Conservation (phyloP, 2,329 filamentous ascomycete species). For the Metarhizium rileyi region DNA sequence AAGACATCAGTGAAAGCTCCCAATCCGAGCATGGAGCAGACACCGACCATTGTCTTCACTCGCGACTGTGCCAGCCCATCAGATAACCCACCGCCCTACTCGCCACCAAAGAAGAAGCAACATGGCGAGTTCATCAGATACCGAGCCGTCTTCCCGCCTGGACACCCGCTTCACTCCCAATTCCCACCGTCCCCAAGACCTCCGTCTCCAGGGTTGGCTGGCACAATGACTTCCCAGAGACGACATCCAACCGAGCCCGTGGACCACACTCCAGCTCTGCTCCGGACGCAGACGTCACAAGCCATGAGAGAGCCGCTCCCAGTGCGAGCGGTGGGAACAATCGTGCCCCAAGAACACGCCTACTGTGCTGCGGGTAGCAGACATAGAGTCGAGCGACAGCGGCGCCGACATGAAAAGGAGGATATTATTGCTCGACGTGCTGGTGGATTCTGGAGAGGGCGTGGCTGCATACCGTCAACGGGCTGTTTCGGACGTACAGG, state of each 20-base stretch:
- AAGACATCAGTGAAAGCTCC: background rate
- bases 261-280: slow-evolving; percentile 36
- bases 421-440: slow-evolving; percentile 47
- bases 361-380: slow-evolving; percentile 28
- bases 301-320: slow-evolving; percentile 25
- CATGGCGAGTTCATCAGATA: slow-evolving; percentile 36
- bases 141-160: slow-evolving; percentile 48
- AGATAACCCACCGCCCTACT: slow-evolving; percentile 47
- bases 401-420: slow-evolving; percentile 54
- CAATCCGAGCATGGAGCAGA: background rate
- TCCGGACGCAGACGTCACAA: slow-evolving; percentile 10
- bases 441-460: slow-evolving; percentile 55
- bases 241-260: slow-evolving; percentile 52
- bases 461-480: slow-evolving; percentile 50
- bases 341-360: slow-evolving; percentile 34
- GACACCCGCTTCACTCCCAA: slow-evolving; percentile 34
- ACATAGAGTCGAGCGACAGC: slow-evolving; percentile 39
- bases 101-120: slow-evolving; percentile 33
- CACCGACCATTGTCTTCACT: slow-evolving; percentile 3
- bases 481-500: slow-evolving; percentile 57
- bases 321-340: slow-evolving; percentile 34
- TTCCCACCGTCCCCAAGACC: slow-evolving; percentile 51
- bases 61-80: background rate
- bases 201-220: slow-evolving; percentile 51
- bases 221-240: slow-evolving; percentile 52